Evolutionary conservation across 106 monocot species (phyloP), one percentile per base, ranked within the genome.

Genomic region (Narthecium ossifragum): DNA sequence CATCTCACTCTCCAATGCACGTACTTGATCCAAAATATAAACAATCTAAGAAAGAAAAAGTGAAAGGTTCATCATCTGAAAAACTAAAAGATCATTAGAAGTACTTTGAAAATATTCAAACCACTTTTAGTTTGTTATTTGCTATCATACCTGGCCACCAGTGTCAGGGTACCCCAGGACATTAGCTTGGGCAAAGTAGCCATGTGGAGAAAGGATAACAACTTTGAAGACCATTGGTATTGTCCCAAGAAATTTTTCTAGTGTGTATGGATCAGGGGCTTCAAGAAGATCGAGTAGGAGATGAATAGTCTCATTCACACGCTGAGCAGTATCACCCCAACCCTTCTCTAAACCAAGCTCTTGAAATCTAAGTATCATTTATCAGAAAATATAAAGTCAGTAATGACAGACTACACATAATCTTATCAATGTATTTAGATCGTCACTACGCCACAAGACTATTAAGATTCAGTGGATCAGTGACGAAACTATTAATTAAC

Each of bases 81-180:
- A 39, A n/a, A 6, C 61, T 26, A 12, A 48, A 36, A 60, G 13
- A 18, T 51, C 9, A 51, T 20, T n/a, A n/a, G n/a, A n/a, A n/a
- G n/a, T n/a, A n/a, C n/a, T n/a, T n/a, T n/a, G n/a, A n/a, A n/a
- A n/a, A n/a, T n/a, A n/a, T n/a, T n/a, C n/a, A n/a, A n/a, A n/a
- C n/a, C n/a, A n/a, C n/a, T n/a, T 36, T 10, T 36, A 36, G 10
- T 36, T 10, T 36, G 10, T 36, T 36, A 57, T 1, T 21, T 23
- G 13, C 27, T 21, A 26, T 15, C 12, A 24, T 66, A 85, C 85
- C 77, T 92, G 92, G 46, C 92, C 92, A 38, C 92, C 92, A 21
- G 86, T 92, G 32, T 92, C 86, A 18, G 92, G 92, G 34, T 86
- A 92, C 2, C 92, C 92, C 34, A 92, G 64, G 57, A 92, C 92